Evolutionary conservation across 345 rosid genomes (phyloP).

Genomic region (Erysimum cheiranthoides): DNA sequence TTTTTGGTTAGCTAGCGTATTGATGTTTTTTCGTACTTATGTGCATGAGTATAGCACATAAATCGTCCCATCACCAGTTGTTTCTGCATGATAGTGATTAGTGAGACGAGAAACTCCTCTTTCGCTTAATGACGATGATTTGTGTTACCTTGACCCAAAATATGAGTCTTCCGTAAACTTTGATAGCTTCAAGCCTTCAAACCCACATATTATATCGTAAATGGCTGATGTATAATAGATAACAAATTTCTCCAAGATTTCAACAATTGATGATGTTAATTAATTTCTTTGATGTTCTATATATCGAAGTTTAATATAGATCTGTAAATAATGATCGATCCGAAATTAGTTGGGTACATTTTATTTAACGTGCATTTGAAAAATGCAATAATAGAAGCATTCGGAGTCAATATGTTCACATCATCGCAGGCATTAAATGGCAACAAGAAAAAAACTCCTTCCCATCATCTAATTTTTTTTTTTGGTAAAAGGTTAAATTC

Average conservation of each 20-base stretch:
- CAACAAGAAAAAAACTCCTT: neutral
- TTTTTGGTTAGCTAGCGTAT: neutral
- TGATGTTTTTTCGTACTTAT: too few species aligned
- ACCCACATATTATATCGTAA: neutral
- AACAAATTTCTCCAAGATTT: neutral
- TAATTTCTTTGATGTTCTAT: neutral
- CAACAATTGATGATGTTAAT: neutral
- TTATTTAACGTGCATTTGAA: neutral
- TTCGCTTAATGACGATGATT: too few species aligned
- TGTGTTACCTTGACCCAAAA: too few species aligned
- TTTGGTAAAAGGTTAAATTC: too few species aligned
- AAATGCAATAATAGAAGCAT: neutral
- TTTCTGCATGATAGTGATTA: neutral
- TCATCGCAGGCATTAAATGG: neutral
- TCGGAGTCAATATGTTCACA: conserved; percentile 12
- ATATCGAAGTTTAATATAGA: neutral
- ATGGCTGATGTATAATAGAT: neutral
- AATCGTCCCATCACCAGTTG: neutral
- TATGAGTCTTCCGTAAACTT: too few species aligned
- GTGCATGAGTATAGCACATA: neutral
- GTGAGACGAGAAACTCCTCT: neutral
- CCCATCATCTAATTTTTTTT: conserved; percentile 17
- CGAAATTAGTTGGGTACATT: neutral
- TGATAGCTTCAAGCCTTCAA: too few species aligned
- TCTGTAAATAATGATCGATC: neutral